Percentiles rank a stretch among this genome's conserved stretches.
phyloP scores from a whole-genome alignment of 495 filamentous ascomycete genomes.

The Aspergillus leporis region DNA sequence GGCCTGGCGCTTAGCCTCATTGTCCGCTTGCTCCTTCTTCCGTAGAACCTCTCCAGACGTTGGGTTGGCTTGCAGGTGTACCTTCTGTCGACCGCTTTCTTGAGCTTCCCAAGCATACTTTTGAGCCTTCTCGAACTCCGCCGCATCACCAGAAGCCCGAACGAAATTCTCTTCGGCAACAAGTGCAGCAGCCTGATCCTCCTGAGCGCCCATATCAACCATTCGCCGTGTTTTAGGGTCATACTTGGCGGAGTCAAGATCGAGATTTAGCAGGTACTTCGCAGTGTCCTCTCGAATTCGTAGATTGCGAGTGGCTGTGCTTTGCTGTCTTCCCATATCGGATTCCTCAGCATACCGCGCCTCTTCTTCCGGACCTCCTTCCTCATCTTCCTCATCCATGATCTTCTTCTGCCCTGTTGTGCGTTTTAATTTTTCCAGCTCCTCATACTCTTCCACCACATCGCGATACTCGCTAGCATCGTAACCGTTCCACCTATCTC shows the following conservation, averaged over 20 bases:
- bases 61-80: conserved; percentile 93
- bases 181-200: conserved; percentile 79
- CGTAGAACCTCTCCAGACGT: conserved; percentile 85
- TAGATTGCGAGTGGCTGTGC: conserved; percentile 85
- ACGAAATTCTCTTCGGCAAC: conserved; percentile 96
- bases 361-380: conserved; percentile 58
- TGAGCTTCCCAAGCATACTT: conserved; percentile 94
- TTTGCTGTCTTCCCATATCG: conserved; percentile 92
- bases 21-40: conserved; percentile 73
- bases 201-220: conserved; percentile 82
- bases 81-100: conserved; percentile 71
- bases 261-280: conserved; percentile 94
- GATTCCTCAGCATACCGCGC: conserved; percentile 92
- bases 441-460: conserved; percentile 85
- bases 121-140: conserved; percentile 88
- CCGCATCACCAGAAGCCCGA: conserved; percentile 87
- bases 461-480: conserved; percentile 81
- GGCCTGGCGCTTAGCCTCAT: conserved; percentile 63
- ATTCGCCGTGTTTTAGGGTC: conserved; percentile 96
- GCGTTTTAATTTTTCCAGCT: conserved; percentile 79
- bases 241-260: conserved; percentile 95
- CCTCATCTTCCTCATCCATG: conserved; percentile 53
- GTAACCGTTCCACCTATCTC: conserved; percentile 97
- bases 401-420: conserved; percentile 50
- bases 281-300: conserved; percentile 95